Evolutionary conservation across 1,284 basidiomycete genomes (phyloP), one percentile per base, ranked within the genome.

Genomic region (Mycosarcoma mackinlayi): DNA sequence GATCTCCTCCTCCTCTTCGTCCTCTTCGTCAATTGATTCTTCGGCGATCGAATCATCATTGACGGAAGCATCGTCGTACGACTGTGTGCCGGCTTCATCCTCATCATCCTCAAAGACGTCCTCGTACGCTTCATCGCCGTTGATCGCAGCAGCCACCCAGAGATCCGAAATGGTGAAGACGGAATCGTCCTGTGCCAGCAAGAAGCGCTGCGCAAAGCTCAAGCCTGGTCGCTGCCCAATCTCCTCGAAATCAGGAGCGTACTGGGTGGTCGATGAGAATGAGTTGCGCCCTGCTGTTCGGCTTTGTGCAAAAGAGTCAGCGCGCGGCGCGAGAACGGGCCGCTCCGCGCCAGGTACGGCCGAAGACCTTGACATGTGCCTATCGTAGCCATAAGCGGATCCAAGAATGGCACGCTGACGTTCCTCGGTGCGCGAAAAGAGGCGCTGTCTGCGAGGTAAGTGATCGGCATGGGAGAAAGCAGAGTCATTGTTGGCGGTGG

Each of bases 81-180:
- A 58, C 14, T 61, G 53, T 23, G 31, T 60, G 6, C 54, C 51
- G 16, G 59, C 33, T 6, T 74, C 64, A 6, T 90, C 90, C 4
- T 88, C 87, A 64, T 91, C 88, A 67, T 92, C 90, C 73, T 62
- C 67, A 27, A 80, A 73, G 0, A 67, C 63, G 14, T 82, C 81
- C 23, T 79, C 77, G 54, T 79, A 76, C 14, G 58, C 63, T 5
- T 91, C 91, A 74, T 94, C 93, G 9, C 89, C 91, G 61, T 92
- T 92, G 85, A 93, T 92, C 4, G 93, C 93, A 21, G 92, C 90
- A 10, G 93, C 92, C 59, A 95, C 91, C 93, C 93, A 95, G 14
- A 95, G 85, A 84, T 94, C 93, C 5, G 92, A 90, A 71, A 95
- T 91, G 67, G 90, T 91, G 47, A 91, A 92, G 7, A 94, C 92